These are phyloP conservation scores for Colletotrichum viniferum DNA, from an alignment of 2,329 filamentous ascomycete species.

Conservation along the genomic window DNA sequence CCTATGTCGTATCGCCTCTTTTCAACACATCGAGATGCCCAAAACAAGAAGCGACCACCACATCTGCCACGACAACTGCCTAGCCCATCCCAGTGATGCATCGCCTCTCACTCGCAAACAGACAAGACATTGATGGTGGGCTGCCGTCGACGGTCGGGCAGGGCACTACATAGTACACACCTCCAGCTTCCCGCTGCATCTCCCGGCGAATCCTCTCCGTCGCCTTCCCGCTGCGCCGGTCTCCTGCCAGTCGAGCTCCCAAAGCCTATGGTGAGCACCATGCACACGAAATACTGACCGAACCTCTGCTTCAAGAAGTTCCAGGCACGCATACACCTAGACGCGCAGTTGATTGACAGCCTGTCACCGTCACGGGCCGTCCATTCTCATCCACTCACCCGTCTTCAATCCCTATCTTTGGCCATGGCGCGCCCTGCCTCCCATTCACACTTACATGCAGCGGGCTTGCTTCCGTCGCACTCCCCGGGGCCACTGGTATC, in stretches of 20 bases:
- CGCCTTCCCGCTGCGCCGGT: conserved; percentile 7
- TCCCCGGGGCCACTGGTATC: conserved; percentile 11
- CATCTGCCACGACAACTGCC: neutral
- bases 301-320: neutral
- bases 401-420: conserved; percentile 2
- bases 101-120: neutral
- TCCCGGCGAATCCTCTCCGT: conserved; percentile 1
- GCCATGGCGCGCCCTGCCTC: neutral
- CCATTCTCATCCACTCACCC: neutral
- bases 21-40: conserved; percentile 8
- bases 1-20: neutral
- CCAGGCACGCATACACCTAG: neutral
- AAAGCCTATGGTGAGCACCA: neutral
- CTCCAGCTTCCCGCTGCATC: neutral
- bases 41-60: neutral
- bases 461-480: conserved; percentile 2
- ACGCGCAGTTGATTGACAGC: neutral
- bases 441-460: neutral
- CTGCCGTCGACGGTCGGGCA: neutral
- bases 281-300: neutral
- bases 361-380: conserved; percentile 2
- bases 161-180: neutral
- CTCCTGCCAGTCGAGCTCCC: neutral
- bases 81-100: neutral
- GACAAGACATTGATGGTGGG: neutral